phyloP scores from a whole-genome alignment of 768 basidiomycete species.

The Kwoniella mangroviensis region DNA sequence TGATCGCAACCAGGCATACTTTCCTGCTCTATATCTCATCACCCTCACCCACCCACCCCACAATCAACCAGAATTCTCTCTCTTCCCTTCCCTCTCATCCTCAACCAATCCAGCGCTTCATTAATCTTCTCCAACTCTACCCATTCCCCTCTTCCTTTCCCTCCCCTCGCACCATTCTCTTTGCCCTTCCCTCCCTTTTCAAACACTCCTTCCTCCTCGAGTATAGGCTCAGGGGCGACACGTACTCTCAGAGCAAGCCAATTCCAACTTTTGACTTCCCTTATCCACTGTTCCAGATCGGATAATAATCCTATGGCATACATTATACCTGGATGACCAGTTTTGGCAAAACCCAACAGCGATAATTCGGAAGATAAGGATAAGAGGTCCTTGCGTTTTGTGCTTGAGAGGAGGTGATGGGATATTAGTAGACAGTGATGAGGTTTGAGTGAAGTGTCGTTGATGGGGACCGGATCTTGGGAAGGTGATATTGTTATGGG shows the following conservation, averaged over 20 bases:
- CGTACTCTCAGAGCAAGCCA: conserved; percentile 73
- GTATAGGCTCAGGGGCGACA: conserved; percentile 55
- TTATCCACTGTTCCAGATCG: conserved; percentile 68
- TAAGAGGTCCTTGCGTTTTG: conserved; percentile 66
- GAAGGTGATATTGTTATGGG: neutral
- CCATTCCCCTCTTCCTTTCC: conserved; percentile 60
- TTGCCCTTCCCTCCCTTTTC: conserved; percentile 11
- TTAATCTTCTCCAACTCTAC: conserved; percentile 71
- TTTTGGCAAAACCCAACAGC: conserved; percentile 71
- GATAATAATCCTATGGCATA: conserved; percentile 68
- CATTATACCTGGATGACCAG: conserved; percentile 76
- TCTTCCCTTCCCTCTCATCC: conserved; percentile 62
- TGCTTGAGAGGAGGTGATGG: conserved; percentile 64
- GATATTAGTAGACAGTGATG: conserved; percentile 74
- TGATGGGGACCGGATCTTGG: neutral
- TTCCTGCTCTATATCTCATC: neutral
- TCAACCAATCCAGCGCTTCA: conserved; percentile 73
- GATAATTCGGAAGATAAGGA: conserved; percentile 65
- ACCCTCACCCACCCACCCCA: conserved; percentile 64
- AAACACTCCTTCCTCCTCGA: neutral
- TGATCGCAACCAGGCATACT: neutral
- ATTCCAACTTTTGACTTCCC: conserved; percentile 73
- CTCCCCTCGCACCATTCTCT: conserved; percentile 32
- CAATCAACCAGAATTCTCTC: conserved; percentile 64
- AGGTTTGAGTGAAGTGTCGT: conserved; percentile 7